Conservation (phyloP, 768 basidiomycete genomes). For the Rhizopogon rudus region DNA sequence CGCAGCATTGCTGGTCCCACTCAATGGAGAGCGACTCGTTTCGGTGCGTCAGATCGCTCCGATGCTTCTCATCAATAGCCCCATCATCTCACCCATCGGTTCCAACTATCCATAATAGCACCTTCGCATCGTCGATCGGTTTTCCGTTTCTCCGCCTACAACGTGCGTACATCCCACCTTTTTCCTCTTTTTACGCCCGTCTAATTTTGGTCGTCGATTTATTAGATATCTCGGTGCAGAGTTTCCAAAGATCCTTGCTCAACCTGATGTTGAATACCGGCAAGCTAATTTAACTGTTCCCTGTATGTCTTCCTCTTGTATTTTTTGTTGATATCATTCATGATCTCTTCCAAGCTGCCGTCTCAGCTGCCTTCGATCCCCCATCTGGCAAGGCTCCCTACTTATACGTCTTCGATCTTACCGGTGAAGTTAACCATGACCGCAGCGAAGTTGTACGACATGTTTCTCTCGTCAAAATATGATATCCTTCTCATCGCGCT, state of each 20-base stretch:
- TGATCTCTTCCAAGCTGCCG: conserved; percentile 43
- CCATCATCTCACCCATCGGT: conserved; percentile 4
- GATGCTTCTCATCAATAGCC: conserved; percentile 8
- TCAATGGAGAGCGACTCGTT: conserved; percentile 64
- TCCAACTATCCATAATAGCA: conserved; percentile 33
- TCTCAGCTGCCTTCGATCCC: conserved; percentile 67
- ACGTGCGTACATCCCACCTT: conserved; percentile 42
- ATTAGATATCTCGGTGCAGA: conserved; percentile 72
- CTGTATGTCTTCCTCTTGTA: conserved; percentile 35
- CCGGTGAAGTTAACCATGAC: conserved; percentile 74
- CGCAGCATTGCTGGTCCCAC: conserved; percentile 60
- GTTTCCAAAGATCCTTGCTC: conserved; percentile 65
- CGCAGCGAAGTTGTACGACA: conserved; percentile 64
- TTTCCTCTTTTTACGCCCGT: conserved; percentile 14
- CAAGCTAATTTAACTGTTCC: conserved; percentile 78
- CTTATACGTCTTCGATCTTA: conserved; percentile 80
- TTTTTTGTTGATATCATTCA: conserved; percentile 9
- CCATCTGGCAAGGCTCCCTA: conserved; percentile 65
- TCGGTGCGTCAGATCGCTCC: conserved; percentile 44
- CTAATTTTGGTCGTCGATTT: conserved; percentile 5
- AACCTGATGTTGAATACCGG: conserved; percentile 70
- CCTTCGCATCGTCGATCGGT: conserved; percentile 71
- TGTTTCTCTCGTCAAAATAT: background rate
- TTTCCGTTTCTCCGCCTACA: conserved; percentile 67
- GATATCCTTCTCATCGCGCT: conserved; percentile 4